Conservation (phyloP, 768 basidiomycete genomes). For the Hydnomerulius pinastri region DNA sequence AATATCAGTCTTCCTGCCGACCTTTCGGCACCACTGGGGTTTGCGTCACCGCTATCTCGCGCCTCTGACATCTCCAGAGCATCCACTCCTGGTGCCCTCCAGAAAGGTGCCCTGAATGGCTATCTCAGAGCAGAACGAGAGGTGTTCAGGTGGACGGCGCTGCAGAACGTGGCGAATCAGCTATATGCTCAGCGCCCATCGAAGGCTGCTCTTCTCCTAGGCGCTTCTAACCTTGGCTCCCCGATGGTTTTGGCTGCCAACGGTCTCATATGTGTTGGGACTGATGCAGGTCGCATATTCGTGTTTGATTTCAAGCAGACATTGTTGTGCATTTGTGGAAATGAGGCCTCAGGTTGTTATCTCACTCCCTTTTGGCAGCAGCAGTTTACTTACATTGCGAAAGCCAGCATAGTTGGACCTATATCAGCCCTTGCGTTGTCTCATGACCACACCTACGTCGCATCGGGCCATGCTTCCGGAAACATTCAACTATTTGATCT, state of each 20-base stretch:
- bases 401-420: slow-evolving; percentile 65
- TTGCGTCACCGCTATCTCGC: slow-evolving; percentile 61
- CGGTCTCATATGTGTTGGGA: slow-evolving; percentile 89
- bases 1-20: slow-evolving; percentile 45
- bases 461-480: slow-evolving; percentile 83
- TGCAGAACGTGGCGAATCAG: slow-evolving; percentile 59
- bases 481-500: slow-evolving; percentile 87
- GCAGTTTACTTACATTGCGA: slow-evolving; percentile 22
- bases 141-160: slow-evolving; percentile 75
- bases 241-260: slow-evolving; percentile 86
- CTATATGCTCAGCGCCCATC: slow-evolving; percentile 53
- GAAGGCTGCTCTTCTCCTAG: slow-evolving; percentile 66
- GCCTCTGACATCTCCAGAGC: slow-evolving; percentile 71
- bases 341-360: slow-evolving; percentile 58
- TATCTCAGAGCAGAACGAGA: slow-evolving; percentile 42
- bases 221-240: slow-evolving; percentile 54
- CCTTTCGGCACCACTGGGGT: slow-evolving; percentile 43
- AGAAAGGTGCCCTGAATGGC: slow-evolving; percentile 20
- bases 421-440: slow-evolving; percentile 92
- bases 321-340: slow-evolving; percentile 77
- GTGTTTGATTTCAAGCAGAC: slow-evolving; percentile 93
- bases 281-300: slow-evolving; percentile 70
- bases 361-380: slow-evolving; percentile 4
- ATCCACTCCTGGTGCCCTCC: slow-evolving; percentile 52
- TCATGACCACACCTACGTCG: slow-evolving; percentile 91